Base-by-base conservation (phyloP, 2,329 filamentous ascomycete species). In the Microcyclospora pomicola region DNA sequence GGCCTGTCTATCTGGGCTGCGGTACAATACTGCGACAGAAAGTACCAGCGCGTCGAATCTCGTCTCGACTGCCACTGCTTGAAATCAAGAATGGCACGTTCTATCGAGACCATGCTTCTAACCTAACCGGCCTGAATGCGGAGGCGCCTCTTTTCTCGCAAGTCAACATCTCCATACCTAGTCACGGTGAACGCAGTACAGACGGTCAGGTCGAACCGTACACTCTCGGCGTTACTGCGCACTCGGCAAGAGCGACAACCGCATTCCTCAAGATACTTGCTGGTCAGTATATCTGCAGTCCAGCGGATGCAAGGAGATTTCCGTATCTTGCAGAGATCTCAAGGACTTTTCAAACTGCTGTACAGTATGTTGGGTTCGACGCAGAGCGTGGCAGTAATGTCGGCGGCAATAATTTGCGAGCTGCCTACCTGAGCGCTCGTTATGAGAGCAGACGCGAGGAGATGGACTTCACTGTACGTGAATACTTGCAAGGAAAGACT, bases 281-380 rank as follows among this genome's bases (percentile, higher is more conserved):
- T 27, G 88, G 87, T 7, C 72, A 80, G 41, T 71, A 87, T 47
- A 64, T 94, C 27, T 82, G 77, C 55, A 65, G 82, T 6, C 88
- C 88, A 4, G 80, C 86, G 0, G 71, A 67, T 3, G 80, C 83
- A 2, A 73, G 87, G 33, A 75, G 77, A 6, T 95, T 78, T 54
- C 91, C 91, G 0, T 82, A 81, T 54, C 71, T 96, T 2, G 71
- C 79, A 1, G 46, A 49, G 3, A 11, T 74, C 71, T 2, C 69
- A 73, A 34, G 69, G 63, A 49, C 67, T 67, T 75, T 81, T 0
- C 67, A 67, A 10, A 69, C 69, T 46, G 85, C 85, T 0, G 80
- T 98, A 41, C 78, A 80, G 49, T 88, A 94, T 65, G 86, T 96
- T 9, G 88, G 91, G 0, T 96, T 96, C 53, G 82, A 85, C 53